Base-by-base conservation (phyloP, 805 yeast genomes). In the Nakazawaea ishiwadae region DNA sequence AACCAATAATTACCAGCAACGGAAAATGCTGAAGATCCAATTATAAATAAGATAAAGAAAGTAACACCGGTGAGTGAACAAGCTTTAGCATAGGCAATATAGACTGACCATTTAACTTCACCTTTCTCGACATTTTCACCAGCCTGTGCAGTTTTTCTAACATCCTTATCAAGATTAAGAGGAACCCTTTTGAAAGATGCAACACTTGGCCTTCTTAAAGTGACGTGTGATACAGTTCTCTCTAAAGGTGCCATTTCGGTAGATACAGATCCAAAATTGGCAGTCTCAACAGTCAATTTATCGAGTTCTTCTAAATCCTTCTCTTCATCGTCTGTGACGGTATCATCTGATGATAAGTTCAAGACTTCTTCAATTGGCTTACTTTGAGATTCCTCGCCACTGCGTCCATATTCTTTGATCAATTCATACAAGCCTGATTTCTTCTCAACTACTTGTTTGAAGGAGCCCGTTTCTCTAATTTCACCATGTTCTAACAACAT, bases 1-100 rank as follows among this genome's bases (percentile, higher is more conserved):
- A 93, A 75, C 99, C 99, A 93, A 40, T 91, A 76, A 57, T 82
- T 89, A 28, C 89, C 80, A 34, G 66, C 65, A 38, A 87, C 91
- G 4, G 59, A 37, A 44, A 57, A 26, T 37, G 56, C 42, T 49
- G 58, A 48, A 49, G 65, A 43, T 21, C 45, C 3, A 24, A 60
- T 21, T 50, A 67, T 49, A 54, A 69, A 48, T 31, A 59, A 46
- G 34, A 59, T 50, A 37, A 68, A 57, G 1, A 66, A 39, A n/a
- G 57, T n/a, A 19, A 72, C 72, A 26, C 83, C 82, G 1, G 55
- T 21, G 24, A 63, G 49, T 5, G 80, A 74, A 58, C 87, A 81
- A 1, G 89, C 83, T 44, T 70, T 68, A 4, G 75, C 70, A 55
- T 81, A 83, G 12, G 68, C 68, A 30, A 60, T 44, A 48, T 81